Percentiles rank a stretch among this genome's conserved stretches.
These are phyloP conservation scores for Hypomyces perniciosus DNA, from an alignment of 2,329 filamentous ascomycete genomes.

Conservation along the genomic window DNA sequence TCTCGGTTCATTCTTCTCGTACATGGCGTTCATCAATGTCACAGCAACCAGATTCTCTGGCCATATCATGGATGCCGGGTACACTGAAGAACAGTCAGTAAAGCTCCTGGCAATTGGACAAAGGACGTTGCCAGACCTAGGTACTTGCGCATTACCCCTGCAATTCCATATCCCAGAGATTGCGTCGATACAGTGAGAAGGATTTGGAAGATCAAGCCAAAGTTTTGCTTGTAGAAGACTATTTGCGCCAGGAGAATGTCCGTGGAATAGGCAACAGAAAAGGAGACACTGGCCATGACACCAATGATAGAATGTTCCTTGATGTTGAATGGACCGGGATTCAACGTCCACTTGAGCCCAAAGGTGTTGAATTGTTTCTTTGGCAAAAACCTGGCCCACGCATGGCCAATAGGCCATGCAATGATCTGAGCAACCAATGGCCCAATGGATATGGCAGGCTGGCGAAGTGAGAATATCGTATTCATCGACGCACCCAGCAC, in stretches of 20 bases:
- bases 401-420: constrained; percentile 57
- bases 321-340: constrained; percentile 63
- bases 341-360: constrained; percentile 52
- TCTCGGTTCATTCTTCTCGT: constrained; percentile 49
- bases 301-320: constrained; percentile 66
- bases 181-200: constrained; percentile 63
- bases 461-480: constrained; percentile 57
- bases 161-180: constrained; percentile 63
- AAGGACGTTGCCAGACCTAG: constrained; percentile 38
- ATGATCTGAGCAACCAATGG: constrained; percentile 58
- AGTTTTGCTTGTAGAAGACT: constrained; percentile 65
- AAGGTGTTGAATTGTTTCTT: constrained; percentile 43
- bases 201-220: constrained; percentile 60
- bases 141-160: constrained; percentile 60
- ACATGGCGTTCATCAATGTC: constrained; percentile 66
- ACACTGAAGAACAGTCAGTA: constrained; percentile 36
- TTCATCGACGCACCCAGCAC: constrained; percentile 55
- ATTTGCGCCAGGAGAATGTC: constrained; percentile 67
- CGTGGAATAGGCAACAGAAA: constrained; percentile 65
- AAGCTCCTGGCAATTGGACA: background rate
- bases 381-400: constrained; percentile 54
- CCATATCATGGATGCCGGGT: constrained; percentile 70
- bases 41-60: constrained; percentile 61
- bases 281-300: constrained; percentile 66
- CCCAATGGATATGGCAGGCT: constrained; percentile 55